Evolutionary conservation across 495 filamentous ascomycete species (phyloP).

Genomic region (Parathielavia hyrcaniae): DNA sequence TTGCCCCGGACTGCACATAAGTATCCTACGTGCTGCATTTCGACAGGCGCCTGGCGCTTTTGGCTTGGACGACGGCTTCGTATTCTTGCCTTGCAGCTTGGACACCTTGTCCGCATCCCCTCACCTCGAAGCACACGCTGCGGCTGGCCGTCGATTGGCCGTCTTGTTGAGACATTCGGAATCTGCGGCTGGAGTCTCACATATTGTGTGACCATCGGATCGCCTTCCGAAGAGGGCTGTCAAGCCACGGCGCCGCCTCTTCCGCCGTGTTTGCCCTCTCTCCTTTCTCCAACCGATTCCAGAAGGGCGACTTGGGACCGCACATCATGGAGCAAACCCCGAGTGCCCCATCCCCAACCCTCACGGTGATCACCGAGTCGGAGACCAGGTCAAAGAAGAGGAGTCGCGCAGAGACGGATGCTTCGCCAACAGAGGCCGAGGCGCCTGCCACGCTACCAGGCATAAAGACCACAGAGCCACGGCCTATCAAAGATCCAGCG

Average conservation of each 20-base stretch:
- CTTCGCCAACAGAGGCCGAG: conserved; percentile 1
- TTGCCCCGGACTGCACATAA: background rate
- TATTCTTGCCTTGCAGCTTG: too few relatives aligned
- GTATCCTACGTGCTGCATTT: background rate
- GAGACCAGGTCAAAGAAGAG: conserved; percentile 8
- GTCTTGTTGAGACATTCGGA: background rate
- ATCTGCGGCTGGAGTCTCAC: background rate
- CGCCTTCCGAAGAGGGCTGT: background rate
- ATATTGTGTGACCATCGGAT: conserved; percentile 13
- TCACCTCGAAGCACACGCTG: background rate
- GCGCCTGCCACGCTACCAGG: background rate
- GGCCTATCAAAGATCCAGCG: background rate
- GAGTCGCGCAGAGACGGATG: conserved; percentile 8
- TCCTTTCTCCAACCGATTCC: background rate
- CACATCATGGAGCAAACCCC: conserved; percentile 16
- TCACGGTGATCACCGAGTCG: conserved; percentile 1
- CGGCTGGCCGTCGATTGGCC: background rate
- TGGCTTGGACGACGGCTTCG: background rate
- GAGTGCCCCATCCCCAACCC: conserved; percentile 10
- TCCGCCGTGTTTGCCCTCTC: background rate
- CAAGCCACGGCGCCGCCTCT: background rate
- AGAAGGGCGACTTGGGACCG: background rate
- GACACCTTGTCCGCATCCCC: background rate
- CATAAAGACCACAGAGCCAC: background rate
- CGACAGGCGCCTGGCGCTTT: background rate